Evolutionary conservation across 1,139 yeast species (phyloP).

Genomic region (Sugiyamaella xylanicola): DNA sequence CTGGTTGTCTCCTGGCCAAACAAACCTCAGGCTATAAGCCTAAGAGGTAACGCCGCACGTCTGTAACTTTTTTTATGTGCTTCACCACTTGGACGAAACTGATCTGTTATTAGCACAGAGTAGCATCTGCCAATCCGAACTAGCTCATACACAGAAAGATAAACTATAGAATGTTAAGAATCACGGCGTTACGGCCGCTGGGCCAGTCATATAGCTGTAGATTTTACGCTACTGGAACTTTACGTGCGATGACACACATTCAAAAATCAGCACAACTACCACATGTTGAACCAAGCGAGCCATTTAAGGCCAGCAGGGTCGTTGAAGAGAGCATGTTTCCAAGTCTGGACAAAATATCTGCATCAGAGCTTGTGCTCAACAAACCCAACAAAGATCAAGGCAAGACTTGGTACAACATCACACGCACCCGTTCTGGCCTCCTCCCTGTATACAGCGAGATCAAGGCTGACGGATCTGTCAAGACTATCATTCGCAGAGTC

Average conservation of each 20-base stretch:
- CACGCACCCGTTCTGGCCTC: constrained; percentile 39
- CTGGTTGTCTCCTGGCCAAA: too few species aligned
- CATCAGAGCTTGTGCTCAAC: constrained; percentile 17
- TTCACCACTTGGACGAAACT: background rate
- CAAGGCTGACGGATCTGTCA: constrained; percentile 39
- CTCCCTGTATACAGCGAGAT: constrained; percentile 43
- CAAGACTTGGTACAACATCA: constrained; percentile 37
- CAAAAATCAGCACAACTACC: constrained; percentile 21
- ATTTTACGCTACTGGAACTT: background rate
- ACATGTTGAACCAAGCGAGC: constrained; percentile 19
- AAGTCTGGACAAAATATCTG: constrained; percentile 20
- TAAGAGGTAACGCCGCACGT: background rate
- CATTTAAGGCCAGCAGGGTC: constrained; percentile 16
- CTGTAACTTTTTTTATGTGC: background rate
- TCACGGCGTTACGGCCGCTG: background rate
- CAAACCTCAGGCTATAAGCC: too few species aligned
- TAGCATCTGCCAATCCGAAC: background rate
- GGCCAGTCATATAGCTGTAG: background rate
- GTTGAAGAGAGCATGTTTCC: constrained; percentile 23
- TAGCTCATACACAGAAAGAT: background rate
- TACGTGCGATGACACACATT: constrained; percentile 13
- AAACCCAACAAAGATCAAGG: constrained; percentile 7
- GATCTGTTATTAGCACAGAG: background rate
- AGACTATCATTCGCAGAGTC: constrained; percentile 41
- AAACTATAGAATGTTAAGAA: background rate